Base-by-base conservation (phyloP, 164 flowering plant genomes). In the Sedum album region DNA sequence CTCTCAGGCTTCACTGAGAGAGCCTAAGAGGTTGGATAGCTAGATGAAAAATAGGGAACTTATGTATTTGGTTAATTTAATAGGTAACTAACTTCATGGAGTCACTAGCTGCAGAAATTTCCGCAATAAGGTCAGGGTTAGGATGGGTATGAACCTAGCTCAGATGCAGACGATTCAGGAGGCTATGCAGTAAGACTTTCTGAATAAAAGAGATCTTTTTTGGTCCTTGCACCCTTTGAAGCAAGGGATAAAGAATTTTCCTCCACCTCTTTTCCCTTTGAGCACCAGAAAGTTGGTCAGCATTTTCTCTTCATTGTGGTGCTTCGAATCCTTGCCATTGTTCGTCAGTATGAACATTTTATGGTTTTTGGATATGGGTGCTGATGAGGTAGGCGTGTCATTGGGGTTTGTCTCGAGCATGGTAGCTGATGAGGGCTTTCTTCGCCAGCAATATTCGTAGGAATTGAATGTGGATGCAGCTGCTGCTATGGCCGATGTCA, bases 341-440 rank as follows among this genome's bases (percentile, higher is more conserved):
- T 57, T 69, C 48, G 72, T 25, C 11, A 53, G 23, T 15, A 57
- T 57, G 62, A 57, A 57, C 62, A 30, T 57, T 17, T 57, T 57
- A 33, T 57, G 31, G 62, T 57, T 28, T 26, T 57, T 57, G 31
- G 62, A 57, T 28, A 57, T 11, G 31, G 33, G 62, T 57, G 72
- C 42, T 3, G 73, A 21, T 5, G 78, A 35, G 15, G 62, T 33
- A 57, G 33, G 62, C 28, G 78, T 31, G 39, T 80, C 65, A 63
- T 75, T 82, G 48, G 66, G 61, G 74, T 81, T 70, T 93, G 78
- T 75, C 70, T 86, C 88, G 73, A 83, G 33, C 0, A 33, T 11
- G 17, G 31, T 28, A 2, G 62, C 9, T 30, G 62, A 26, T 28
- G 62, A 2, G 33, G 62, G 62, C 62, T 57, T 57, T 30, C 62